Conservation (phyloP, 2,329 filamentous ascomycete species). For the Pseudogymnoascus sp. region DNA sequence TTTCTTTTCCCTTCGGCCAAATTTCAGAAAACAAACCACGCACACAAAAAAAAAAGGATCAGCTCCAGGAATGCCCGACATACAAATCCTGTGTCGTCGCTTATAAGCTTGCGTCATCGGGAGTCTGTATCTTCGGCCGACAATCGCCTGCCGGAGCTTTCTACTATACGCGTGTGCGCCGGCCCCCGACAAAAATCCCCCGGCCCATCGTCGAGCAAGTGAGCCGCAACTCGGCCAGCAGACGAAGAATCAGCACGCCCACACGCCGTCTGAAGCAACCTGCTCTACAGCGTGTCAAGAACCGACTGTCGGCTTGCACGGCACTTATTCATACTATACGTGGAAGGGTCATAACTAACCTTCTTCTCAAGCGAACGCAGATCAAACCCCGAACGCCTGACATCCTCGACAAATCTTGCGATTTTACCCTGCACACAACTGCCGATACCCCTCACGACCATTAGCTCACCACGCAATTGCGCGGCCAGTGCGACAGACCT, state of each 20-base stretch:
- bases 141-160: background rate
- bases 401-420: background rate
- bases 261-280: background rate
- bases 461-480: background rate
- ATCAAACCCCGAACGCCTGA: background rate
- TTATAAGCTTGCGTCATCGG: background rate
- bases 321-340: background rate
- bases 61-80: background rate
- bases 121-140: background rate
- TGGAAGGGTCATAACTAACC: background rate
- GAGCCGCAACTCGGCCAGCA: background rate
- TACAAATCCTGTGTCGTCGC: background rate
- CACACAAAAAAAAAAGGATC: background rate
- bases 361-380: background rate
- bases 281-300: background rate
- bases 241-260: background rate
- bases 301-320: background rate
- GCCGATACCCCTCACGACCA: background rate
- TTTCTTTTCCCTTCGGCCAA: background rate
- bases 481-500: background rate
- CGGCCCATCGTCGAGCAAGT: background rate
- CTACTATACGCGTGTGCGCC: background rate
- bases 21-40: background rate
- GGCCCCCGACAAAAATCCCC: background rate
- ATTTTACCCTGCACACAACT: background rate